Conservation (phyloP, 208 protist species). For the Trypanosoma rangeli region DNA sequence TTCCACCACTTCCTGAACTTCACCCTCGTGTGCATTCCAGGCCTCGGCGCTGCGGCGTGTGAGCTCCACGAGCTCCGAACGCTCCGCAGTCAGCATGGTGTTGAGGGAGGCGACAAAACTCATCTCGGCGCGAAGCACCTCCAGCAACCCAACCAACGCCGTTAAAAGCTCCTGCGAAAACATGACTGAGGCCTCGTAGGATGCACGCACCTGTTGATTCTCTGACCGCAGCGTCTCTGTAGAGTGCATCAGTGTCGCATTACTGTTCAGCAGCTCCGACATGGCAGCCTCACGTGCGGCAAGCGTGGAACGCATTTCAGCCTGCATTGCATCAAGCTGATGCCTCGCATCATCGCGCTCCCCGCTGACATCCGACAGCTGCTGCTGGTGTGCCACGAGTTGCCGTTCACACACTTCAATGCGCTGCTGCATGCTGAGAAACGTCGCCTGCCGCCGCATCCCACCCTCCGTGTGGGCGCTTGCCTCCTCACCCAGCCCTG, state of each 20-base stretch:
- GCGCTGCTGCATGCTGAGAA: conserved; percentile 16
- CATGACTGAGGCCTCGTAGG: conserved; percentile 38
- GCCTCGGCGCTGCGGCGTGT: conserved; percentile 29
- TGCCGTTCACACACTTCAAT: conserved; percentile 7
- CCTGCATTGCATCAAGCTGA: conserved; percentile 3
- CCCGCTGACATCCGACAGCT: conserved; percentile 17
- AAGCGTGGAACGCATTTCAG: conserved; percentile 26
- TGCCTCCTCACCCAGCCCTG: conserved; percentile 1
- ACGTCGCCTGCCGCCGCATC: background rate
- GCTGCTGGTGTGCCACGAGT: conserved; percentile 8
- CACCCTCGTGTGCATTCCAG: conserved; percentile 31
- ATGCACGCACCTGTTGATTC: conserved; percentile 37
- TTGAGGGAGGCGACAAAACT: conserved; percentile 49
- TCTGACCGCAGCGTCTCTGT: conserved; percentile 30
- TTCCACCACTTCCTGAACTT: conserved; percentile 27
- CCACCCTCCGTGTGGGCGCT: conserved; percentile 8
- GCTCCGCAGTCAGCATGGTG: conserved; percentile 45
- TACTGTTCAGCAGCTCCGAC: conserved; percentile 28
- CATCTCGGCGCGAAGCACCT: conserved; percentile 46
- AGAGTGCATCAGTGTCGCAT: conserved; percentile 43
- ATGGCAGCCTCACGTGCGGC: conserved; percentile 28
- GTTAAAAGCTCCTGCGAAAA: conserved; percentile 52
- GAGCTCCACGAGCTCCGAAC: conserved; percentile 57
- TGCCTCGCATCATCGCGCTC: conserved; percentile 19
- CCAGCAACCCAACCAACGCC: conserved; percentile 36